A percentile compares a stretch with the other conserved stretches of the same genome.
These are phyloP conservation scores for Geoglossum glabrum DNA, from an alignment of 495 filamentous ascomycete genomes.

Conservation along the genomic window DNA sequence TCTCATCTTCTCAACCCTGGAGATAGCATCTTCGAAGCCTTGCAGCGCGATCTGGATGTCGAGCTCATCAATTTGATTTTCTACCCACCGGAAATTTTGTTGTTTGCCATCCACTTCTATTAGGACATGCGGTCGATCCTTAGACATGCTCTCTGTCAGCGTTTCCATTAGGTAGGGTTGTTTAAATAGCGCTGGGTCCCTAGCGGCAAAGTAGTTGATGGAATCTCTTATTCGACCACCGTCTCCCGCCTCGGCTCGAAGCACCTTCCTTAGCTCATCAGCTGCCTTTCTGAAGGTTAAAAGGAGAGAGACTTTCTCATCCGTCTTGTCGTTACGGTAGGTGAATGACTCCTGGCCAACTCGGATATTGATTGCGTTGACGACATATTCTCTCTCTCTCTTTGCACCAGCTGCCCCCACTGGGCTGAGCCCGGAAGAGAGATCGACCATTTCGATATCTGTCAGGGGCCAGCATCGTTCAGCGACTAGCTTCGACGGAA, in stretches of 20 bases:
- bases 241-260: constrained; percentile 66
- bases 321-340: constrained; percentile 60
- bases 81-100: constrained; percentile 87
- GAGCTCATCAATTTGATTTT: constrained; percentile 84
- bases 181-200: constrained; percentile 49
- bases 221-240: constrained; percentile 58
- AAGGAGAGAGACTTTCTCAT: constrained; percentile 63
- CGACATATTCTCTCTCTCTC: constrained; percentile 36
- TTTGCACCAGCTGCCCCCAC: constrained; percentile 23
- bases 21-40: constrained; percentile 66
- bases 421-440: constrained; percentile 40
- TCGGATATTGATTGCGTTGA: constrained; percentile 77
- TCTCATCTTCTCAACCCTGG: constrained; percentile 62
- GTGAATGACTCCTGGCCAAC: constrained; percentile 85
- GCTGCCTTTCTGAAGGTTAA: constrained; percentile 78
- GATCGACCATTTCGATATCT: constrained; percentile 84
- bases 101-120: constrained; percentile 95
- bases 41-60: constrained; percentile 92
- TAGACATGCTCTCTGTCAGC: constrained; percentile 36
- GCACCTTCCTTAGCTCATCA: constrained; percentile 67
- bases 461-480: constrained; percentile 88
- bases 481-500: constrained; percentile 59
- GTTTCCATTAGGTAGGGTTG: constrained; percentile 50
- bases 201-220: constrained; percentile 59
- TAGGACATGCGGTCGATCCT: constrained; percentile 48